Evolutionary conservation across 1,284 basidiomycete species (phyloP).

Genomic region (Violaceomyces palustris): DNA sequence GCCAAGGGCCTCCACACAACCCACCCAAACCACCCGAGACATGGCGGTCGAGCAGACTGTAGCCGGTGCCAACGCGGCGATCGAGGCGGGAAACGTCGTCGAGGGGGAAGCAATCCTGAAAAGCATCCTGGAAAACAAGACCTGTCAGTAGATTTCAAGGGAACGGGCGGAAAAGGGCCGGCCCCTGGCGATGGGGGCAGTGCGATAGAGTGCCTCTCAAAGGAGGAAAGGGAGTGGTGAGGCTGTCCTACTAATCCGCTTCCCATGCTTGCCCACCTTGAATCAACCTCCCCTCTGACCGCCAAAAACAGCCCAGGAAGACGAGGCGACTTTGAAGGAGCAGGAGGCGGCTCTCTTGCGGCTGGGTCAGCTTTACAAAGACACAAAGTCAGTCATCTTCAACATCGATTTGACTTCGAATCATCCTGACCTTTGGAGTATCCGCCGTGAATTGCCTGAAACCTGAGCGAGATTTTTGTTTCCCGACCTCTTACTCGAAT

Average conservation of each 20-base stretch:
- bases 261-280: not conserved
- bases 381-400: slow-evolving; percentile 70
- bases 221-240: not conserved
- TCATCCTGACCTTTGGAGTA: no score
- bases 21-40: no score
- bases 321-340: slow-evolving; percentile 66
- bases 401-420: no score
- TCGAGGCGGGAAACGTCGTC: slow-evolving; percentile 31
- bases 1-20: no score
- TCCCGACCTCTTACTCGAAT: not conserved
- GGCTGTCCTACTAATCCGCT: not conserved
- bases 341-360: slow-evolving; percentile 82
- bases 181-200: no score
- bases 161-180: not conserved
- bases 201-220: no score
- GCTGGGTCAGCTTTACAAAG: slow-evolving; percentile 81
- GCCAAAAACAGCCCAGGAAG: slow-evolving; percentile 22
- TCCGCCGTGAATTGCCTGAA: no score
- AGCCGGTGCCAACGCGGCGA: slow-evolving; percentile 39
- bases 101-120: slow-evolving; percentile 44
- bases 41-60: slow-evolving; percentile 34
- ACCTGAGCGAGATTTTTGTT: no score
- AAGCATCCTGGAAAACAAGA: slow-evolving; percentile 30
- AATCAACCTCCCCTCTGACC: not conserved
- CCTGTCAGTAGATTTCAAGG: no score